These are phyloP conservation scores for Colletotrichum plurivorum DNA, from an alignment of 2,329 filamentous ascomycete species.

Conservation along the genomic window DNA sequence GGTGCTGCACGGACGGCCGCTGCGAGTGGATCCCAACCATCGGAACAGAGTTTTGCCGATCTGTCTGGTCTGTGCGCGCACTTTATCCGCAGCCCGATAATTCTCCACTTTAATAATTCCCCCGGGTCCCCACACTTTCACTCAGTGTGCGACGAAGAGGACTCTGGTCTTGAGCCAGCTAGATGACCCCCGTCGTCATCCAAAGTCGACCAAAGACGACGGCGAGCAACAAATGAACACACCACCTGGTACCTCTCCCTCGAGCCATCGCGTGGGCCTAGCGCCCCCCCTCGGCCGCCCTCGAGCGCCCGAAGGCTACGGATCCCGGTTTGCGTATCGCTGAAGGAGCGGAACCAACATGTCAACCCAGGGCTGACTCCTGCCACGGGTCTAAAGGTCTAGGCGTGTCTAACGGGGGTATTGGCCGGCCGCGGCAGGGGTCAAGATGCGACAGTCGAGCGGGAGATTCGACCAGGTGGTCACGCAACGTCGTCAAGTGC, in stretches of 20 bases:
- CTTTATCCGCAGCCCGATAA: background rate
- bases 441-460: constrained; percentile 22
- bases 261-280: constrained; percentile 13
- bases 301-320: constrained; percentile 18
- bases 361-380: constrained; percentile 29
- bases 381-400: constrained; percentile 25
- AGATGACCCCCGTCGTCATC: constrained; percentile 33
- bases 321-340: constrained; percentile 8
- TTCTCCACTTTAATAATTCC: constrained; percentile 1
- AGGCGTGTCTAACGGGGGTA: constrained; percentile 16
- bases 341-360: constrained; percentile 8
- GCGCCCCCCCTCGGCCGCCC: background rate
- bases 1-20: constrained; percentile 31
- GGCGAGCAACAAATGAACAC: constrained; percentile 34
- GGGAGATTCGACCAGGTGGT: constrained; percentile 29
- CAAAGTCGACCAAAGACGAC: constrained; percentile 23
- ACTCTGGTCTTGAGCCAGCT: constrained; percentile 34
- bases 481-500: constrained; percentile 38
- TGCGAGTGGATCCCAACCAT: background rate
- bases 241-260: constrained; percentile 27
- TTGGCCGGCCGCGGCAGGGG: constrained; percentile 16
- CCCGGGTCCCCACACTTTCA: constrained; percentile 33
- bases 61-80: constrained; percentile 20
- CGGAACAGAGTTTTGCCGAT: constrained; percentile 1
- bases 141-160: constrained; percentile 33